Conservation (phyloP, 345 rosid genomes). For the Mercurialis annua region DNA sequence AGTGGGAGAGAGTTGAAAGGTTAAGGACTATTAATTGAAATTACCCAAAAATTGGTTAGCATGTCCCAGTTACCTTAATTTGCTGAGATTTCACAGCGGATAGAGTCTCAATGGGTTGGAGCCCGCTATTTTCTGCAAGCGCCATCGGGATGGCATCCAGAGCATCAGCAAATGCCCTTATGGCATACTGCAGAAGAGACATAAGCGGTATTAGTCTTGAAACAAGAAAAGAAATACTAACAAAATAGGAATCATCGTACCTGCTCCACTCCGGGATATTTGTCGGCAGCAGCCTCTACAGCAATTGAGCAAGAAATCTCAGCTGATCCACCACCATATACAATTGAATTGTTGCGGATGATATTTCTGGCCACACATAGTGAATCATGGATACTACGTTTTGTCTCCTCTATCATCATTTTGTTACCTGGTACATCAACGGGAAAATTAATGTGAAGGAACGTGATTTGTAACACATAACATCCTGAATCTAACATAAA, state of each 20-base stretch:
- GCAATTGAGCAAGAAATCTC: slow-evolving; percentile 92
- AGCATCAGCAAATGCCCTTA: slow-evolving; percentile 91
- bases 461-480: neutral
- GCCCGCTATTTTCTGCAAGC: slow-evolving; percentile 95
- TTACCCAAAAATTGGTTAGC: neutral
- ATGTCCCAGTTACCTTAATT: slow-evolving; percentile 50
- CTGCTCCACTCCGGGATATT: slow-evolving; percentile 94
- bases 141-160: slow-evolving; percentile 89
- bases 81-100: slow-evolving; percentile 95
- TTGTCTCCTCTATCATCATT: slow-evolving; percentile 98
- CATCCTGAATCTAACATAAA: neutral
- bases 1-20: too few species aligned
- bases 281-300: slow-evolving; percentile 90
- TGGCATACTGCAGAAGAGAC: slow-evolving; percentile 66
- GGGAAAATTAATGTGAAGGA: slow-evolving; percentile 2
- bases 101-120: slow-evolving; percentile 89
- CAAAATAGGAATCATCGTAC: slow-evolving; percentile 24
- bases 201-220: neutral
- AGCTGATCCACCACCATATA: slow-evolving; percentile 95
- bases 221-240: neutral
- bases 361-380: slow-evolving; percentile 93
- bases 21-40: too few species aligned
- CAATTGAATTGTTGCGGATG: slow-evolving; percentile 87
- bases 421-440: slow-evolving; percentile 65
- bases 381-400: slow-evolving; percentile 95